phyloP scores from a whole-genome alignment of 768 basidiomycete species.

The Mycena maculata region DNA sequence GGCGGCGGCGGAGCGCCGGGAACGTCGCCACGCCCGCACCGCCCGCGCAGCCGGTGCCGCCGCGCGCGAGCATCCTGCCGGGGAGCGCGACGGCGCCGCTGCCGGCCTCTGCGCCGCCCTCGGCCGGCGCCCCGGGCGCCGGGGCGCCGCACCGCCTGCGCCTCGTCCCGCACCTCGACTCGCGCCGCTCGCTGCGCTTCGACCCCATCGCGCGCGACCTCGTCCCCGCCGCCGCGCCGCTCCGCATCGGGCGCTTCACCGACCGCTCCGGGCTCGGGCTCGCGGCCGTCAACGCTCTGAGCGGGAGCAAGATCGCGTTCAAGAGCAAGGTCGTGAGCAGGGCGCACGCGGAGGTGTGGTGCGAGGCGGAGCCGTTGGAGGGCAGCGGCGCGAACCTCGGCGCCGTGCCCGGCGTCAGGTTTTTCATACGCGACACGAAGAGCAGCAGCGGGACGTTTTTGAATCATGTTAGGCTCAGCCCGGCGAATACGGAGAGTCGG shows the following conservation, averaged over 20 bases:
- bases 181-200: constrained; percentile 88
- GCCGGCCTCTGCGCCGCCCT: neutral
- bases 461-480: constrained; percentile 91
- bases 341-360: constrained; percentile 95
- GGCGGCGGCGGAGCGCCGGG: constrained; percentile 20
- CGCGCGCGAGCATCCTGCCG: neutral
- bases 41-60: neutral
- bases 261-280: constrained; percentile 80
- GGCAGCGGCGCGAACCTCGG: constrained; percentile 35
- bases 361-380: constrained; percentile 54
- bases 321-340: constrained; percentile 95
- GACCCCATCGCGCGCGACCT: constrained; percentile 93
- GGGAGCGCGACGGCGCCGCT: neutral
- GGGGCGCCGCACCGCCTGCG: constrained; percentile 76
- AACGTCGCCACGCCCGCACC: neutral
- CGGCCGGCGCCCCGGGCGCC: neutral
- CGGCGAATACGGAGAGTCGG: constrained; percentile 84
- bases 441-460: constrained; percentile 93
- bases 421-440: constrained; percentile 92
- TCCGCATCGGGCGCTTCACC: constrained; percentile 95
- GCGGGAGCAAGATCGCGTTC: constrained; percentile 91
- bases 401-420: constrained; percentile 56
- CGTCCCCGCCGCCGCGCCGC: constrained; percentile 69
- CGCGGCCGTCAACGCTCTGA: constrained; percentile 73
- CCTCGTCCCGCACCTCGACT: constrained; percentile 95